Evolutionary conservation across 345 rosid species (phyloP).

Genomic region (Laguncularia racemosa): DNA sequence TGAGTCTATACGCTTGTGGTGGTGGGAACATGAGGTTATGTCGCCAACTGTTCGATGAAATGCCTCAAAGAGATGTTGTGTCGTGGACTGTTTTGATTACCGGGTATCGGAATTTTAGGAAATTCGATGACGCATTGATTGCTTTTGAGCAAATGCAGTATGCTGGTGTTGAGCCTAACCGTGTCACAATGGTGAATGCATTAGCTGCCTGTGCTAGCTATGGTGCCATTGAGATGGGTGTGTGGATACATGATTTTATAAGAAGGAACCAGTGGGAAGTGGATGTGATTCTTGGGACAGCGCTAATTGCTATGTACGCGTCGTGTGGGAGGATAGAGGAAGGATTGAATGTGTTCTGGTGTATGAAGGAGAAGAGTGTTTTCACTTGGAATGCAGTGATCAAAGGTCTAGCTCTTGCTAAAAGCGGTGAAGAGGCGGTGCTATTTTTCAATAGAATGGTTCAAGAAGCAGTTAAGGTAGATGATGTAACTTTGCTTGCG

Average conservation of each 20-base stretch:
- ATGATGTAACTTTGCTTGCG: constrained; percentile 38
- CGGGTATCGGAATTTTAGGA: constrained; percentile 24
- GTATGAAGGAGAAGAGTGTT: constrained; percentile 40
- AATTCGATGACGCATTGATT: constrained; percentile 34
- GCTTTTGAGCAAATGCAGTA: constrained; percentile 47
- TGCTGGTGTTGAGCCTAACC: constrained; percentile 40
- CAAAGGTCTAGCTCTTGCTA: constrained; percentile 40
- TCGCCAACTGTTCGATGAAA: constrained; percentile 44
- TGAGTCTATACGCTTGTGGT: constrained; percentile 26
- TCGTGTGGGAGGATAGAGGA: constrained; percentile 44
- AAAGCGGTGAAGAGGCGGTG: constrained; percentile 39
- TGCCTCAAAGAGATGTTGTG: constrained; percentile 42
- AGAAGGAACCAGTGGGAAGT: constrained; percentile 39
- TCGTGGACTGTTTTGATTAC: constrained; percentile 50
- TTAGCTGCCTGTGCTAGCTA: constrained; percentile 35
- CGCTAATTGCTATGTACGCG: constrained; percentile 43
- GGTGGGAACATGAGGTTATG: constrained; percentile 25
- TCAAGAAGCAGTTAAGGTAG: constrained; percentile 28
- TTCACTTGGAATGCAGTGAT: constrained; percentile 46
- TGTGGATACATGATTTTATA: constrained; percentile 46
- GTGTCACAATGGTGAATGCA: constrained; percentile 51
- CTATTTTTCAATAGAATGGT: constrained; percentile 36
- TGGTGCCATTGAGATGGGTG: constrained; percentile 44
- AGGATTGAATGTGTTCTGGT: constrained; percentile 27
- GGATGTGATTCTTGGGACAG: constrained; percentile 47